phyloP scores from a whole-genome alignment of 352 stramenopile genomes.

The Phytophthora fragariae region DNA sequence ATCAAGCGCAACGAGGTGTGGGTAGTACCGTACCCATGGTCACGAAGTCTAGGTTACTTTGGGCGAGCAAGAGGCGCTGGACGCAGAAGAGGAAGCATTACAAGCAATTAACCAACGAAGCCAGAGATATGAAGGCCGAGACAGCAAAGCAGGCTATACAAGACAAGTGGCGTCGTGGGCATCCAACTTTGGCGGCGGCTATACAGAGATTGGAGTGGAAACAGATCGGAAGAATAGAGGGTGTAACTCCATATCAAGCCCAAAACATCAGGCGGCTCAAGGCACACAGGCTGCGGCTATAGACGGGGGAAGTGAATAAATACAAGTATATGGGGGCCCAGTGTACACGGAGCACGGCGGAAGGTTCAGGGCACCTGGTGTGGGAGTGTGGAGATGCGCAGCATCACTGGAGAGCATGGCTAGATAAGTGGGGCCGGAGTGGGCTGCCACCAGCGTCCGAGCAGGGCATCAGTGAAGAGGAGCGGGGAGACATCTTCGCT shows the following conservation, averaged over 20 bases:
- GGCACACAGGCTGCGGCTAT: neutral
- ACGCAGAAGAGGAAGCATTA: neutral
- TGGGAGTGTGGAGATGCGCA: neutral
- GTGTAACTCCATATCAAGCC: neutral
- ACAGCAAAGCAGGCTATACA: neutral
- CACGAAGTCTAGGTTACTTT: neutral
- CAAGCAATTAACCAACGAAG: neutral
- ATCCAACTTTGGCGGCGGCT: neutral
- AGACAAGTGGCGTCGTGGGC: neutral
- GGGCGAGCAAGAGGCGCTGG: neutral
- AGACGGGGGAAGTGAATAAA: neutral
- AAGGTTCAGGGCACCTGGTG: neutral
- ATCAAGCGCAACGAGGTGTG: neutral
- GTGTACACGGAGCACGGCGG: neutral
- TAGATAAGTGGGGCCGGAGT: neutral
- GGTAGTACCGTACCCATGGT: neutral
- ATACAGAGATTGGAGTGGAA: neutral
- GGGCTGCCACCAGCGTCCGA: neutral
- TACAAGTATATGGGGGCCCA: neutral
- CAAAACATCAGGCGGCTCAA: neutral
- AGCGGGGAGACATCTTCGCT: neutral
- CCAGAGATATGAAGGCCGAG: neutral
- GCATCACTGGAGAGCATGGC: neutral
- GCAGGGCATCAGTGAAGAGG: neutral
- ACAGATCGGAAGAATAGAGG: neutral